phyloP scores from a whole-genome alignment of 2,329 filamentous ascomycete genomes.

The Diaporthe humulicola region DNA sequence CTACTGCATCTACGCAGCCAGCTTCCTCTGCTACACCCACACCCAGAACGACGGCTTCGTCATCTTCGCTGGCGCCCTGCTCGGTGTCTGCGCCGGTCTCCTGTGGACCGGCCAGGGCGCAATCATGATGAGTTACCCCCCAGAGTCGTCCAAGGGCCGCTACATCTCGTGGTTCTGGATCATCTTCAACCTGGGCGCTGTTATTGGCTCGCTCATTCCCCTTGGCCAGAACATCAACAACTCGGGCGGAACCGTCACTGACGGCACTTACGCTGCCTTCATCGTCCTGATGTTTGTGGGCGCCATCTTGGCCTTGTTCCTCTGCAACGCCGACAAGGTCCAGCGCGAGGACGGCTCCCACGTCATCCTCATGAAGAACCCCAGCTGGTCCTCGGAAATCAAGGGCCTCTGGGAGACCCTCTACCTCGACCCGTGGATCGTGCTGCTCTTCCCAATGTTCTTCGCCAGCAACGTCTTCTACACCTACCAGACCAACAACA shows the following conservation, averaged over 20 bases:
- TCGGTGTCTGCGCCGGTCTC: conserved; percentile 83
- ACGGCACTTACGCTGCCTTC: conserved; percentile 91
- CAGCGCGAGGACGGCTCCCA: conserved; percentile 82
- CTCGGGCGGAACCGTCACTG: conserved; percentile 66
- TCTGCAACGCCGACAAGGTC: conserved; percentile 80
- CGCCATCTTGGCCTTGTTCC: conserved; percentile 75
- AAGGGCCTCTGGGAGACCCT: conserved; percentile 82
- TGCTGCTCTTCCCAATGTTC: conserved; percentile 86
- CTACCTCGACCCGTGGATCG: conserved; percentile 76
- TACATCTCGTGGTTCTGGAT: conserved; percentile 96
- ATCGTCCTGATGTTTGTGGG: conserved; percentile 85
- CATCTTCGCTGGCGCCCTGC: conserved; percentile 81
- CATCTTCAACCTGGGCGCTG: conserved; percentile 93
- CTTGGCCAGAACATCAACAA: conserved; percentile 79
- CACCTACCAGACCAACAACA: conserved; percentile 79
- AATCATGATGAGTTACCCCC: conserved; percentile 92
- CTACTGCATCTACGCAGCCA: conserved; percentile 81
- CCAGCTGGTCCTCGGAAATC: conserved; percentile 86
- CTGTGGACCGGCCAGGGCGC: conserved; percentile 87
- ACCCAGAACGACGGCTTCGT: conserved; percentile 77
- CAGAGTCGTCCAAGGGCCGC: conserved; percentile 84
- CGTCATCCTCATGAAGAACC: conserved; percentile 91
- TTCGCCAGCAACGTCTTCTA: conserved; percentile 85
- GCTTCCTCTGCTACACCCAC: conserved; percentile 79
- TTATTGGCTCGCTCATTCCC: conserved; percentile 86